Evolutionary conservation across 2,329 filamentous ascomycete species (phyloP), one percentile per base, ranked within the genome.

Genomic region (Fusarium pilosicola): DNA sequence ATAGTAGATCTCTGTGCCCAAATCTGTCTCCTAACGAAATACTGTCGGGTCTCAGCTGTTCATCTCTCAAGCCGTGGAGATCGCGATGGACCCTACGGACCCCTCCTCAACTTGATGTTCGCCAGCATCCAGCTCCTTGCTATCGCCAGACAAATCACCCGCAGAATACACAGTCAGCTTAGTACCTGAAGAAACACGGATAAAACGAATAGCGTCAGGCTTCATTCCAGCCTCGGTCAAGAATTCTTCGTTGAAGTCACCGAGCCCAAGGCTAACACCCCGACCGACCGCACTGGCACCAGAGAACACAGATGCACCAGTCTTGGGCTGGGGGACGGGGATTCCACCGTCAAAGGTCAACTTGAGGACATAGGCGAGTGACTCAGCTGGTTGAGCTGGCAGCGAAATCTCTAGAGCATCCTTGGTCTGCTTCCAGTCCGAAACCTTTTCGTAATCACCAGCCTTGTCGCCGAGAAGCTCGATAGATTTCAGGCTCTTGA

Each of bases 361-460:
- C n/a, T 68, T 68, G 6, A 68, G 55, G 0, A 44, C 55, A 5
- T 68, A 62, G 0, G 65, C 65, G 3, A 68, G 42, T 13, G 65
- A 68, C 14, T 68, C 26, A 5, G 30, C 41, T 0, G 65, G 65
- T 3, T 62, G 15, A 2, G 36, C 24, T 17, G 64, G 36, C 7
- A 68, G 45, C 2, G 64, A 62, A 6, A 68, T 55, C 17, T 49
- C 56, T 5, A 68, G 42, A 7, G 55, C 48, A 4, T 62, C 46
- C 7, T 68, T 68, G 14, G 34, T 20, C n/a, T 68, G 65, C 14
- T 68, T 42, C 65, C 65, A 68, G 7, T 44, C 12, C 0, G 42
- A 11, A 1, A 62, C 41, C 18, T 62, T 4, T 0, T 24, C 1
- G 7, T 62, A 68, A 18, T 68, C 28, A 0, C 55, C 64, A 6